These are phyloP conservation scores for Platanus orientalis DNA, from an alignment of 164 flowering plant genomes.

Conservation along the genomic window DNA sequence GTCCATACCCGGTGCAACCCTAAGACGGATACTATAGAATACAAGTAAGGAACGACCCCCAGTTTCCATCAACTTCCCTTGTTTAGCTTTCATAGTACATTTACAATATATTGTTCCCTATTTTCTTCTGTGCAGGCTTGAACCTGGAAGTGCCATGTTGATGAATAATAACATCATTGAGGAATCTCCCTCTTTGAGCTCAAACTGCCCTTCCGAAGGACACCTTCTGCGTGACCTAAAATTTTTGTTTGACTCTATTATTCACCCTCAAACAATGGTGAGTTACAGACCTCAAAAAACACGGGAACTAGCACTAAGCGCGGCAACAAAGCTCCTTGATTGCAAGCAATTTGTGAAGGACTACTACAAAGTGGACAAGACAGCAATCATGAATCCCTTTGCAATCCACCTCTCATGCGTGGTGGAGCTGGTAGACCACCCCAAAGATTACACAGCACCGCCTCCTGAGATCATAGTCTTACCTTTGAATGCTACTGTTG, in stretches of 20 bases:
- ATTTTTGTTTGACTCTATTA: constrained; percentile 43
- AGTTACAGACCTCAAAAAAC: constrained; percentile 22
- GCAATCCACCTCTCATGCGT: constrained; percentile 33
- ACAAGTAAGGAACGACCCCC: constrained; percentile 34
- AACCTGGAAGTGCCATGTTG: constrained; percentile 9
- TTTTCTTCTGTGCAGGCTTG: constrained; percentile 37
- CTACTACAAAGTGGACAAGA: constrained; percentile 27
- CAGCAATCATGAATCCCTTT: constrained; percentile 12
- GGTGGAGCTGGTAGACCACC: constrained; percentile 43
- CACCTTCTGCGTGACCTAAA: constrained; percentile 44
- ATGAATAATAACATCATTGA: not conserved
- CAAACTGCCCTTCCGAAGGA: constrained; percentile 34
- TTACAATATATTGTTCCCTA: not conserved
- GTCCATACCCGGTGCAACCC: constrained; percentile 42
- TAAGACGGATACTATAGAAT: constrained; percentile 48
- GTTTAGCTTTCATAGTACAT: not conserved
- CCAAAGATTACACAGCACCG: constrained; percentile 28
- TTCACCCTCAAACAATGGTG: constrained; percentile 49
- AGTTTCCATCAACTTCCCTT: not conserved
- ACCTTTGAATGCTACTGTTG: constrained; percentile 44
- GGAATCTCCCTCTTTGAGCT: not conserved
- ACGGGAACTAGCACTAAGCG: constrained; percentile 23
- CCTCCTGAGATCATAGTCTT: constrained; percentile 61
- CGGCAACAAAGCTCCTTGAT: constrained; percentile 58
- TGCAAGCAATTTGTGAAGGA: constrained; percentile 84